Evolutionary conservation across 202 grass and related monocot genomes (phyloP), one percentile per base, ranked within the genome.

Genomic region (Schoenoplectus triqueter): DNA sequence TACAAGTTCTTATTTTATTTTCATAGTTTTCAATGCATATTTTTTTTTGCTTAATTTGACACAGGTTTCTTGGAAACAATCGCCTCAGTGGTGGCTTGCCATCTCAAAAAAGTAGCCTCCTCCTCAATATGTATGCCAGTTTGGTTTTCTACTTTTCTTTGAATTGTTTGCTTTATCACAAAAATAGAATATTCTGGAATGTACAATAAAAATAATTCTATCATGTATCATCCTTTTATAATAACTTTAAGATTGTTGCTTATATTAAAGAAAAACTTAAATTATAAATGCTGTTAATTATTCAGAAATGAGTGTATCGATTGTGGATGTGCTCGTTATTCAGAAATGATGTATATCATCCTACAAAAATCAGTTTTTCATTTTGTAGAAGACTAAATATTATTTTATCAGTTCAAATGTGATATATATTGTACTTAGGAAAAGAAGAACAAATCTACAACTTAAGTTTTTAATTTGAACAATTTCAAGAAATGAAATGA

Each of bases 11-110:
- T 20, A 69, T 18, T 76, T 74, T 46, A 40, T 57, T 72, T 84
- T 49, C 13, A 44, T 70, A 18, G 31, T 14, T 39, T 62, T 50
- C 20, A 52, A 48, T 67, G 65, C 83, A 64, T 55, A 55, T 56
- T 2, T 52, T 54, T 48, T 20, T 78, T 64, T 62, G 48, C 10
- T 18, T 47, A 39, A 46, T 6, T 69, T 84, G 65, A 45, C 2
- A 42, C 69, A 89, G 88, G 63, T 89, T 89, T 83, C 70, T 89
- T 56, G 88, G 88, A 31, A 89, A 89, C 79, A 89, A 89, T 80
- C 84, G 80, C 61, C 63, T 89, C 19, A 86, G 60, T 54, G 88
- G 84, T 14, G 22, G 71, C 80, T 66, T 89, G 63, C 88, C 88
- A 54, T 81, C 80, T 13, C 48, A 55, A 39, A 89, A 80, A 70